Base-by-base conservation (phyloP, 352 stramenopile species). In the Chrysophaeum taylorii region DNA sequence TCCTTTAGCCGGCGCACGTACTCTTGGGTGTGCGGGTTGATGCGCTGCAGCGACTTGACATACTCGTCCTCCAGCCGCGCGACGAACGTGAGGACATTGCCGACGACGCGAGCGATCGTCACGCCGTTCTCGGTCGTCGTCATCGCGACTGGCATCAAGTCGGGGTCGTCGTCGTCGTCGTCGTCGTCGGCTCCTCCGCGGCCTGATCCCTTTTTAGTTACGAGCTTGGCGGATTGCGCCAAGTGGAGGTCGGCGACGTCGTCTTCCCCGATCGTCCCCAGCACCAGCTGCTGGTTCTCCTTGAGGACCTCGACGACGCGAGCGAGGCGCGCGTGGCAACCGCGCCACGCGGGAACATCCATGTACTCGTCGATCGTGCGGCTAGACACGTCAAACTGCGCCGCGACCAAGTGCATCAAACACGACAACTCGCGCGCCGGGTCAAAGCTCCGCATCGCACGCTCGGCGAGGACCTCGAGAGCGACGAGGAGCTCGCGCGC, bases 11-110 rank as follows among this genome's bases (percentile, higher is more conserved):
- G 87, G 27, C 80, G 74, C 45, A 98, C 89, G 80, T 97, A 98
- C 73, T 97, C 92, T 64, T 88, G 83, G 63, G 92, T 96, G 82
- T 98, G 92, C 60, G 92, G 91, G 74, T 96, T 94, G 38, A 90
- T 95, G 68, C 94, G 88, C 80, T 98, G 94, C n/a, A 98, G 77
- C 42, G 79, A 89, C 86, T 99, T 99, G 70, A 84, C 97, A 84
- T 98, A 98, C 80, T 98, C 93, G 74, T 98, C 92, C 62, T 94
- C 90, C 27, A 98, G 83, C 43, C 57, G 57, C 9, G 27, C 4
- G 12, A 66, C 16, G 36, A 45, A 66, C 31, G 57, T 37, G 1
- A 66, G 36, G 23, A 66, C 9, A n/a, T 66, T 66, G 21, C 57
- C 74, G 25, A 87, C 76, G 7, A 79, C 81, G 25, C 69, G 72